A percentile compares a stretch with the other conserved stretches of the same genome.
phyloP scores from a whole-genome alignment of 257 asterid species.

The Eustoma russellianum region DNA sequence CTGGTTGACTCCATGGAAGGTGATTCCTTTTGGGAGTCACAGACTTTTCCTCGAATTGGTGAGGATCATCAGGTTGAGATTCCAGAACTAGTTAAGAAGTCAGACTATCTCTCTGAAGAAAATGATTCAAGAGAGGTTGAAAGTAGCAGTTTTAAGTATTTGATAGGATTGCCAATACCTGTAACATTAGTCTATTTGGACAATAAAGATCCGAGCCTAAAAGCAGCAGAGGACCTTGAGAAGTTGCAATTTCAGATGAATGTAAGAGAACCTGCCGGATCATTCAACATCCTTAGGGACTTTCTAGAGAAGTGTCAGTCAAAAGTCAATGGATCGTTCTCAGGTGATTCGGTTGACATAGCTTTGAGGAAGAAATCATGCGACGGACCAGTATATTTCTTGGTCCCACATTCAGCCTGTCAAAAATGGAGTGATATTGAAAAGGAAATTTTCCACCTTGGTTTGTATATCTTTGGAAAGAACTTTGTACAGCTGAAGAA shows the following conservation, averaged over 20 bases:
- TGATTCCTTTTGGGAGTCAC: slow-evolving; percentile 30
- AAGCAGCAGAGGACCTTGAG: neutral
- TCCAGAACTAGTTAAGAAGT: slow-evolving; percentile 24
- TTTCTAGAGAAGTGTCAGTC: too few relatives aligned
- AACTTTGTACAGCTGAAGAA: slow-evolving; percentile 40
- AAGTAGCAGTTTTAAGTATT: slow-evolving; percentile 12
- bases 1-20: slow-evolving; percentile 14
- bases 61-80: slow-evolving; percentile 50
- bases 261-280: neutral
- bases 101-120: slow-evolving; percentile 5
- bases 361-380: slow-evolving; percentile 14
- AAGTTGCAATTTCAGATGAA: too few relatives aligned
- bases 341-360: slow-evolving; percentile 10
- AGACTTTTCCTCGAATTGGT: slow-evolving; percentile 49
- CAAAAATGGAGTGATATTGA: slow-evolving; percentile 45
- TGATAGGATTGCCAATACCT: slow-evolving; percentile 39
- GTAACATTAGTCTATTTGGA: slow-evolving; percentile 13
- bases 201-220: slow-evolving; percentile 9
- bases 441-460: slow-evolving; percentile 44
- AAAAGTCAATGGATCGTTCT: neutral
- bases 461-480: slow-evolving; percentile 57
- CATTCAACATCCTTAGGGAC: too few relatives aligned
- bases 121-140: slow-evolving; percentile 6
- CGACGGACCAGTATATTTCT: slow-evolving; percentile 9
- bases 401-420: slow-evolving; percentile 39